Evolutionary conservation across 2,329 filamentous ascomycete species (phyloP), one percentile per base, ranked within the genome.

Genomic region (Dissoconium aciculare): DNA sequence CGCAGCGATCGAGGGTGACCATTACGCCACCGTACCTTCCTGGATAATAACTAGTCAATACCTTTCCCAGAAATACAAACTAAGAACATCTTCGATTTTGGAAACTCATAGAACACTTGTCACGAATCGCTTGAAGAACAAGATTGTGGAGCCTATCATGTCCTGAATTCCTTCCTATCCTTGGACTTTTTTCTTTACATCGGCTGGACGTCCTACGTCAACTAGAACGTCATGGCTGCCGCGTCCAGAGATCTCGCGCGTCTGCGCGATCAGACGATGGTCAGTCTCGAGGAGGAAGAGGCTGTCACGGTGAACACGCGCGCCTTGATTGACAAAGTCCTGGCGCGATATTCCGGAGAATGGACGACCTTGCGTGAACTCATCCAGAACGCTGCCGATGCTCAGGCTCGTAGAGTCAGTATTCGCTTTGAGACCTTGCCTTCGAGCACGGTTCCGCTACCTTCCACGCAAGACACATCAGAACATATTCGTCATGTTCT

Each of bases 311-410:
- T 98, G 50, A 93, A 98, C 52, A 98, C 89, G 28, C 71, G 91
- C 50, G 89, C 89, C 26, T 59, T 98, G 46, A 98, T 98, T 52
- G 91, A 95, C 61, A 98, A 98, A 58, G 87, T 98, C 8, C 69
- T 98, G 29, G 89, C 89, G 6, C 70, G 89, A 50, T 98, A 98
- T 54, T 93, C 85, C 2, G 87, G 89, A 46, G 91, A 98, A 63
- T 94, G 87, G 77, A 74, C 70, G 9, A 74, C 72, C 9, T 61
- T 98, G 11, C 74, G 89, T 63, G 89, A 98, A 55, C 74, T 98
- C 38, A 84, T 98, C 26, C 89, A 98, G 52, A 98, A 98, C 53
- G 89, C 89, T n/a, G 87, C 89, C 40, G 89, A 98, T 61, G 89
- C 89, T 13, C 81, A 85, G 50, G 89, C 89, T 28, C 80, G 76